Conservation (phyloP, 2,329 filamentous ascomycete species). For the Xylaria sp. region DNA sequence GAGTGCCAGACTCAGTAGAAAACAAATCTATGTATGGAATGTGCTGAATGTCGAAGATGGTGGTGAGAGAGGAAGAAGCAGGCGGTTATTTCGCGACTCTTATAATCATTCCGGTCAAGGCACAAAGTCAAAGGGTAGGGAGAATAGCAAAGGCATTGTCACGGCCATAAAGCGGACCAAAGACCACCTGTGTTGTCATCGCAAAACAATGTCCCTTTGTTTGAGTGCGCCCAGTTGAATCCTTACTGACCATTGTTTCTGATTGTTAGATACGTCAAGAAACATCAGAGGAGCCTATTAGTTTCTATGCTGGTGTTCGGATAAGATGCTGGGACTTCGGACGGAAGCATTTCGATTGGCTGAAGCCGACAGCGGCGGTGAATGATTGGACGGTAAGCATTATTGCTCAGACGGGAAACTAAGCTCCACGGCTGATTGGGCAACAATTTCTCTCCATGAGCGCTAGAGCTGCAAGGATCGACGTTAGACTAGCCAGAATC, state of each 20-base stretch:
- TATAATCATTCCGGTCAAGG: constrained; percentile 28
- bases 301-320: constrained; percentile 8
- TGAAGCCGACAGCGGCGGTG: constrained; percentile 1
- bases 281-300: constrained; percentile 4
- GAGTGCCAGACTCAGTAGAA: constrained; percentile 38
- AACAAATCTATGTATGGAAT: constrained; percentile 16
- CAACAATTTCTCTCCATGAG: not conserved
- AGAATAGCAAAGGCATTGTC: constrained; percentile 11
- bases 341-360: constrained; percentile 24
- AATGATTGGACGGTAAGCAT: constrained; percentile 30
- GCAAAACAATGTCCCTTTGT: constrained; percentile 6
- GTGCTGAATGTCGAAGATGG: not conserved
- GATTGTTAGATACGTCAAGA: not conserved
- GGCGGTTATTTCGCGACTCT: constrained; percentile 11
- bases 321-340: not conserved
- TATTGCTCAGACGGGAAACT: constrained; percentile 21
- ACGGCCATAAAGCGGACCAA: constrained; percentile 4
- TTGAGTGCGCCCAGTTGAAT: not conserved
- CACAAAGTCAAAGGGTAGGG: not conserved
- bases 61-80: constrained; percentile 12
- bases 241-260: constrained; percentile 16
- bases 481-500: not conserved
- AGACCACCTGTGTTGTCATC: constrained; percentile 6
- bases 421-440: constrained; percentile 23
- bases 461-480: constrained; percentile 2